phyloP scores from a whole-genome alignment of 495 filamentous ascomycete genomes.

The Xylaria flabelliformis region DNA sequence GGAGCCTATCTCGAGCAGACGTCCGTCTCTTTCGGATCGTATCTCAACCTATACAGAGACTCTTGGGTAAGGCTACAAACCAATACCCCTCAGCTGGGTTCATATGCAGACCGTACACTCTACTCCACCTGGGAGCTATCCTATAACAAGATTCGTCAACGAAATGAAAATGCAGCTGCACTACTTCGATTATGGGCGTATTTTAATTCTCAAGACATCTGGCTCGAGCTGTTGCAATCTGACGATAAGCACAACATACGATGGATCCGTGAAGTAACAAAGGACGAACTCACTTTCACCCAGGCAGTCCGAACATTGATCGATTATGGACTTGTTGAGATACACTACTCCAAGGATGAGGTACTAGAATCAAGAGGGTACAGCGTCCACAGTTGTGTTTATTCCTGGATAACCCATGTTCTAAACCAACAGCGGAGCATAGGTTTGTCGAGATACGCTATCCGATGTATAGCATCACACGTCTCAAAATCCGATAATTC shows the following conservation, averaged over 20 bases:
- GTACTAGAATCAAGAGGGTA: background rate
- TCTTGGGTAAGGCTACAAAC: background rate
- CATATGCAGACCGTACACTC: slow-evolving; percentile 37
- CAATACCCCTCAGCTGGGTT: background rate
- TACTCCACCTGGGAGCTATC: slow-evolving; percentile 56
- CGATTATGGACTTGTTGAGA: slow-evolving; percentile 1
- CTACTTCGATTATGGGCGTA: slow-evolving; percentile 8
- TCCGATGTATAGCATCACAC: background rate
- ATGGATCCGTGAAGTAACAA: background rate
- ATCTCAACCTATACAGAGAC: background rate
- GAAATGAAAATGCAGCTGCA: slow-evolving; percentile 30
- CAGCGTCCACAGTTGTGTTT: slow-evolving; percentile 1
- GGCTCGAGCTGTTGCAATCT: slow-evolving; percentile 3
- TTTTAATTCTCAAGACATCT: background rate
- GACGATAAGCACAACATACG: background rate
- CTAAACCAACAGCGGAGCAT: background rate
- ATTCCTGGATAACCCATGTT: slow-evolving; percentile 7
- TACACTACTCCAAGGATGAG: background rate
- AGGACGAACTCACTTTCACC: slow-evolving; percentile 5
- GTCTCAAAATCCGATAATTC: no score
- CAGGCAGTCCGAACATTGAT: background rate
- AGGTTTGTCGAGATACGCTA: background rate
- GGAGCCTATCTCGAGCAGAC: slow-evolving; percentile 11
- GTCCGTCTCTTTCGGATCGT: background rate
- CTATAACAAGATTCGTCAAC: slow-evolving; percentile 47